Evolutionary conservation across 306 rosid genomes (phyloP).

Genomic region (Rosa lucieae): DNA sequence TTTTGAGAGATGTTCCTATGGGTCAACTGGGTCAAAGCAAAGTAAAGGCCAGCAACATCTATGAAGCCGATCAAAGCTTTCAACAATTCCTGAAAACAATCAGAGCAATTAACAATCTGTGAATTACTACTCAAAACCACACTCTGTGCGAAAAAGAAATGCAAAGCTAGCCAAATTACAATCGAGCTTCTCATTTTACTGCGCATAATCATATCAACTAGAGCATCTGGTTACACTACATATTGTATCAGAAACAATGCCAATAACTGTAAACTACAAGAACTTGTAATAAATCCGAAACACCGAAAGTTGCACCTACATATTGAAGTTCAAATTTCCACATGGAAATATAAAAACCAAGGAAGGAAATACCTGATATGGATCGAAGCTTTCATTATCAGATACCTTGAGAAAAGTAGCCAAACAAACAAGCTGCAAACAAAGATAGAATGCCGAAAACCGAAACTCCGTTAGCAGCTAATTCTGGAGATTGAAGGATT

Average conservation of each 20-base stretch:
- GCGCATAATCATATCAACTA: background rate
- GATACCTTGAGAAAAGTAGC: conserved; percentile 98
- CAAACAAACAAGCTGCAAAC: conserved; percentile 86
- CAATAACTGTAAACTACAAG: background rate
- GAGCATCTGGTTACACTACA: background rate
- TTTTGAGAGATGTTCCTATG: conserved; percentile 96
- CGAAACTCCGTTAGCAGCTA: conserved; percentile 9
- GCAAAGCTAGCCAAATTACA: background rate
- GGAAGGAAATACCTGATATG: conserved; percentile 69
- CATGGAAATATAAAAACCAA: background rate
- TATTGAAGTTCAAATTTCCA: background rate
- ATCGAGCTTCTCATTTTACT: background rate
- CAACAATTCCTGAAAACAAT: conserved; percentile 70
- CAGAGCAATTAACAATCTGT: conserved; percentile 17
- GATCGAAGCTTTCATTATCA: conserved; percentile 93
- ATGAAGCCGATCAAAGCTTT: conserved; percentile 93
- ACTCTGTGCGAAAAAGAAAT: background rate
- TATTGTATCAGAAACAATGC: background rate
- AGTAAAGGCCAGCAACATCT: conserved; percentile 98
- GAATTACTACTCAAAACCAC: conserved; percentile 2
- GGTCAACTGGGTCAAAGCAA: conserved; percentile 96
- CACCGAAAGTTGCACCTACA: background rate
- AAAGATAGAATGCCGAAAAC: conserved; percentile 4
- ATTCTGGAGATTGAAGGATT: conserved; percentile 3
- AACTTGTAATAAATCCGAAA: background rate